phyloP scores from a whole-genome alignment of 2,329 filamentous ascomycete species.

The Monosporascus sp. region DNA sequence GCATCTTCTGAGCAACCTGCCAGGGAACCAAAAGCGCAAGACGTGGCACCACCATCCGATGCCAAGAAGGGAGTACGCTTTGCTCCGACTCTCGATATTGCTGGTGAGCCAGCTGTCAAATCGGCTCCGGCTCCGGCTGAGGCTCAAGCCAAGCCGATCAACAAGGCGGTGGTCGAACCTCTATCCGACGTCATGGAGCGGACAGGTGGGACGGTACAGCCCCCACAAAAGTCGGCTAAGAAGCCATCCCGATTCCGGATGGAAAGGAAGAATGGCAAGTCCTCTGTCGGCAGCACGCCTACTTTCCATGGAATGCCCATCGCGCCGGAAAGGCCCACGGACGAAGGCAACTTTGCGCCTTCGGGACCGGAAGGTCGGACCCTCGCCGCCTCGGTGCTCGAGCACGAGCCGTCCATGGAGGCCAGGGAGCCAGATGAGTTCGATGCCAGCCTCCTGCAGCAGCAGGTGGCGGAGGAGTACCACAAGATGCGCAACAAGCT shows the following conservation, averaged over 20 bases:
- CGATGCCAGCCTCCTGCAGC: constrained; percentile 65
- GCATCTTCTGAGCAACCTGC: constrained; percentile 3
- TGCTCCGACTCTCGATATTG: constrained; percentile 22
- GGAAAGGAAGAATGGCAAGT: constrained; percentile 21
- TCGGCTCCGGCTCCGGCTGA: constrained; percentile 9
- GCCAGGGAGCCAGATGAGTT: constrained; percentile 54
- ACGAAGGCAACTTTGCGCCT: constrained; percentile 35
- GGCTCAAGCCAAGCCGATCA: constrained; percentile 8
- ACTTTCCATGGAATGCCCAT: constrained; percentile 12
- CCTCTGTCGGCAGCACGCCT: constrained; percentile 4
- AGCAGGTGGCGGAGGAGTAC: constrained; percentile 78
- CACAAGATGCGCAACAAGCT: constrained; percentile 76
- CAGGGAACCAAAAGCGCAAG: constrained; percentile 16
- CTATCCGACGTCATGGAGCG: constrained; percentile 50
- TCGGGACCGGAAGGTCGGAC: constrained; percentile 48
- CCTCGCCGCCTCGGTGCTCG: constrained; percentile 55
- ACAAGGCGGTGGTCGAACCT: constrained; percentile 37
- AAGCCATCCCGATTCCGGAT: constrained; percentile 50
- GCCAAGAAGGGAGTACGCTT: constrained; percentile 25
- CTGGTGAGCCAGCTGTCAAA: constrained; percentile 17
- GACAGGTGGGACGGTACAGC: constrained; percentile 7
- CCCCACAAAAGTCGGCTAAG: constrained; percentile 20
- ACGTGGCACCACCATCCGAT: constrained; percentile 1
- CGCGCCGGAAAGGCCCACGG: constrained; percentile 36
- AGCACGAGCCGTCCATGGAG: constrained; percentile 38